These are phyloP conservation scores for Alternaria sp. DNA, from an alignment of 2,329 filamentous ascomycete species.

Conservation along the genomic window DNA sequence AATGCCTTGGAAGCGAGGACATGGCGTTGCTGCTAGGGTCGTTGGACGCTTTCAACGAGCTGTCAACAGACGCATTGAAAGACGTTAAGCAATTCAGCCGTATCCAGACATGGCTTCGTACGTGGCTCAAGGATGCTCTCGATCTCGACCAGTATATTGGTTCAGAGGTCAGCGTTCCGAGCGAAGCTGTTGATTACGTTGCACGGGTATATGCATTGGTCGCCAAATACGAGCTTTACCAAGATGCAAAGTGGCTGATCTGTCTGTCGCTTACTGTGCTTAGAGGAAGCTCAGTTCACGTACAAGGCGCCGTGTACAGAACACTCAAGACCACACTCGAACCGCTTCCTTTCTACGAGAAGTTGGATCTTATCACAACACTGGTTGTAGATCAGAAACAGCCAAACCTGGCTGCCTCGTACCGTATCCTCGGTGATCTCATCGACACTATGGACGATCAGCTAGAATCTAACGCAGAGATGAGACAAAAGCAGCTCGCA, in stretches of 20 bases:
- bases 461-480: conserved; percentile 26
- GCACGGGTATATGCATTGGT: conserved; percentile 31
- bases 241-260: conserved; percentile 30
- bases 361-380: conserved; percentile 27
- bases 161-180: conserved; percentile 11
- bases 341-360: conserved; percentile 26
- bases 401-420: conserved; percentile 23
- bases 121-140: conserved; percentile 31
- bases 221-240: conserved; percentile 36
- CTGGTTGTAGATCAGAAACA: conserved; percentile 22
- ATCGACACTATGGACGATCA: conserved; percentile 42
- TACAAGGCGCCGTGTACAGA: conserved; percentile 19
- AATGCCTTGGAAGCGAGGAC: conserved; percentile 26
- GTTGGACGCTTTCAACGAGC: conserved; percentile 41
- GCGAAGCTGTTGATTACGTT: conserved; percentile 26
- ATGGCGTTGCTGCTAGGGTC: conserved; percentile 23
- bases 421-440: conserved; percentile 36
- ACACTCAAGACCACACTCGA: conserved; percentile 27
- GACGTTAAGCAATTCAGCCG: conserved; percentile 26
- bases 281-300: conserved; percentile 19
- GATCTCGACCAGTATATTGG: conserved; percentile 31
- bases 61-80: conserved; percentile 27
- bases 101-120: conserved; percentile 28
- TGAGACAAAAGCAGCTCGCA: conserved; percentile 38
- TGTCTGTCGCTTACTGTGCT: conserved; percentile 33